Evolutionary conservation across 2,329 filamentous ascomycete genomes (phyloP).

Genomic region (Aspergillus pseudotamarii): DNA sequence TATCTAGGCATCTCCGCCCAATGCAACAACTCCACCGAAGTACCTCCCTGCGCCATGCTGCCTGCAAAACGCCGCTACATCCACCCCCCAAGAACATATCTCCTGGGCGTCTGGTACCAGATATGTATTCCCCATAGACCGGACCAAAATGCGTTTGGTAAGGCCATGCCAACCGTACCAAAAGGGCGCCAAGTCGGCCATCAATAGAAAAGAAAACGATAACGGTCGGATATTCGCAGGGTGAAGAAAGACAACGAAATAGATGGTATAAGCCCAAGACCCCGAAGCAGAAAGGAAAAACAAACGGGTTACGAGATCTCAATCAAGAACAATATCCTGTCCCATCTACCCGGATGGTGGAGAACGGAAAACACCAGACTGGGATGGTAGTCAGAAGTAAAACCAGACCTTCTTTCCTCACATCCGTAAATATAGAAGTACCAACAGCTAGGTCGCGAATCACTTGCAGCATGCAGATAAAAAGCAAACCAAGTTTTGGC

Average conservation of each 20-base stretch:
- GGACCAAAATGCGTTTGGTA: neutral
- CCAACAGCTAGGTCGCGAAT: conserved; percentile 9
- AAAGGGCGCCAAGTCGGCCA: neutral
- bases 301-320: neutral
- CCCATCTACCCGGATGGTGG: conserved; percentile 6
- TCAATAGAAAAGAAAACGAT: conserved; percentile 1
- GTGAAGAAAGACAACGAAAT: neutral
- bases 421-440: conserved; percentile 4
- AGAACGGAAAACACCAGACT: neutral
- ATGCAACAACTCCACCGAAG: neutral
- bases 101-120: neutral
- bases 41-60: conserved; percentile 4
- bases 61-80: conserved; percentile 1
- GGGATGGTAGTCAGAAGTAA: neutral
- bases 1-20: conserved; percentile 2
- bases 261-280: neutral
- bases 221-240: neutral
- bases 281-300: neutral
- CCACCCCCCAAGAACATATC: neutral
- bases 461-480: conserved; percentile 5
- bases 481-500: conserved; percentile 23
- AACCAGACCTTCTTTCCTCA: neutral
- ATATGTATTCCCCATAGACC: neutral
- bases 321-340: conserved; percentile 3
- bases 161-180: neutral